Evolutionary conservation across 1,284 basidiomycete species (phyloP).

Genomic region (Schizophyllum amplum): DNA sequence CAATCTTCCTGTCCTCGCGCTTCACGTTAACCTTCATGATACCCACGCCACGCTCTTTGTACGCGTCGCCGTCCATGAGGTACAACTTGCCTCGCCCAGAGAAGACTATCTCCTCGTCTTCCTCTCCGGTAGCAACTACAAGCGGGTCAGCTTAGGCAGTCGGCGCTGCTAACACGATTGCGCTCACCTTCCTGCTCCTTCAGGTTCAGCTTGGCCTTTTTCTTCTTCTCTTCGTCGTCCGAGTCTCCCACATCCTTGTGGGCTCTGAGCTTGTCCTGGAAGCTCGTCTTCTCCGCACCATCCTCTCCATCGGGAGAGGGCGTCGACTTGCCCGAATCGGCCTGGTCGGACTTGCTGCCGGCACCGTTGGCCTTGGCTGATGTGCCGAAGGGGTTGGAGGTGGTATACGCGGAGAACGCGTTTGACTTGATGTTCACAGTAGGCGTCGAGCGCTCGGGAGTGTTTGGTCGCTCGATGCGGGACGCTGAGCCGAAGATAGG

Average conservation of each 20-base stretch:
- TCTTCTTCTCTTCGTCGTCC: conserved; percentile 43
- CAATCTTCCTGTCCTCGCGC: conserved; percentile 55
- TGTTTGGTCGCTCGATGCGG: conserved; percentile 38
- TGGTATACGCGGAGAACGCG: conserved; percentile 56
- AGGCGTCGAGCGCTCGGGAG: conserved; percentile 34
- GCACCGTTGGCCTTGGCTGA: conserved; percentile 40
- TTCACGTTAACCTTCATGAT: conserved; percentile 76
- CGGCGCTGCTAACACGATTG: conserved; percentile 5
- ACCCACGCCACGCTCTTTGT: conserved; percentile 89
- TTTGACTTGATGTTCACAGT: conserved; percentile 26
- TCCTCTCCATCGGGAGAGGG: conserved; percentile 23
- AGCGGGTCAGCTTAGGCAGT: conserved; percentile 4
- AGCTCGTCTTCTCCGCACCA: conserved; percentile 36
- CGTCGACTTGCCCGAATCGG: conserved; percentile 15
- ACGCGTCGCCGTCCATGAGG: conserved; percentile 51
- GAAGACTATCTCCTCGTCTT: conserved; percentile 81
- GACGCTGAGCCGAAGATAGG: conserved; percentile 35
- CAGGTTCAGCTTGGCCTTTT: conserved; percentile 34
- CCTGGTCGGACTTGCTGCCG: conserved; percentile 19
- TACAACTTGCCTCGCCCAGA: conserved; percentile 85
- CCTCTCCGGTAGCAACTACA: conserved; percentile 84
- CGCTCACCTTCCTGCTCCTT: conserved; percentile 66
- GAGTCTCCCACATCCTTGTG: conserved; percentile 26
- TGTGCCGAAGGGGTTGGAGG: conserved; percentile 41
- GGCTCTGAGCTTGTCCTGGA: conserved; percentile 57